Conservation (phyloP, 1,284 basidiomycete species). For the Cryptococcus sp. region DNA sequence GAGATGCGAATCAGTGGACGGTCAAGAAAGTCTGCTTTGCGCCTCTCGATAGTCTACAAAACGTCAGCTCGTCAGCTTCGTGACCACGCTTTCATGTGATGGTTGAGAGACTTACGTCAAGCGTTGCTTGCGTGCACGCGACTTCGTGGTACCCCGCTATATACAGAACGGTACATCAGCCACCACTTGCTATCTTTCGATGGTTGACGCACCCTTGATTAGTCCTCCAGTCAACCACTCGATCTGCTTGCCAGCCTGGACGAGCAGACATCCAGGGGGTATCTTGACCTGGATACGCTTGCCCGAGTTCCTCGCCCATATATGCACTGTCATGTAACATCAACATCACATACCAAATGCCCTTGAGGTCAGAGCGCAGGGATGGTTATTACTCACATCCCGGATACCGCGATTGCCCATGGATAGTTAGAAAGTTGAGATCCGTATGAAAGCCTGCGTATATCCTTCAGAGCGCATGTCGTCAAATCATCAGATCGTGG, state of each 20-base stretch:
- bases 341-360: neutral
- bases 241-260: constrained; percentile 89
- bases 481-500: no score
- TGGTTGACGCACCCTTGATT: constrained; percentile 69
- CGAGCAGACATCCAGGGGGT: constrained; percentile 61
- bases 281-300: constrained; percentile 82
- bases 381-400: constrained; percentile 36
- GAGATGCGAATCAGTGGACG: constrained; percentile 88
- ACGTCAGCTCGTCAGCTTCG: neutral
- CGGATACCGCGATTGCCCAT: constrained; percentile 69
- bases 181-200: neutral
- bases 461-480: constrained; percentile 58
- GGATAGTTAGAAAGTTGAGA: constrained; percentile 67
- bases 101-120: constrained; percentile 58
- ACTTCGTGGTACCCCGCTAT: constrained; percentile 85
- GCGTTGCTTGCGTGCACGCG: constrained; percentile 75
- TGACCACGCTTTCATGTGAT: neutral
- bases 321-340: constrained; percentile 56
- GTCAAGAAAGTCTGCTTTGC: constrained; percentile 62
- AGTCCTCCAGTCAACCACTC: constrained; percentile 84
- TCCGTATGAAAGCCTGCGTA: constrained; percentile 82
- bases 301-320: constrained; percentile 89
- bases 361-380: no score
- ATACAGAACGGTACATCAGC: neutral
- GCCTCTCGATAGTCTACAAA: constrained; percentile 65